These are phyloP conservation scores for Lentinula novae-zelandiae DNA, from an alignment of 1,284 basidiomycete species.

Conservation along the genomic window DNA sequence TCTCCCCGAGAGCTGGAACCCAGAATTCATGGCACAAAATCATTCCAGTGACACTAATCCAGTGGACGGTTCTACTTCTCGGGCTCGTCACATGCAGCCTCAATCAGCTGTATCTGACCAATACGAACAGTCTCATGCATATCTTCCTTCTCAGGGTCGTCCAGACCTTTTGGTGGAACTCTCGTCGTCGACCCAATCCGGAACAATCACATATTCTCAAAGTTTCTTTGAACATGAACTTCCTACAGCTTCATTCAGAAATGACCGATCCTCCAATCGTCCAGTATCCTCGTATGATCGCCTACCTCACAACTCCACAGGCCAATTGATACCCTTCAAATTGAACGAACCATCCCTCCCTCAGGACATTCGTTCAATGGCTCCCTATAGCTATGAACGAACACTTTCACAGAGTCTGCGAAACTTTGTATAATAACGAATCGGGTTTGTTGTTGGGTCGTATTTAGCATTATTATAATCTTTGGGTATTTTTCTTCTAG, in stretches of 20 bases:
- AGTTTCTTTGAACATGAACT: neutral
- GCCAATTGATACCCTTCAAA: neutral
- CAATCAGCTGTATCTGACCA: neutral
- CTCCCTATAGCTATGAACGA: slow-evolving; percentile 2
- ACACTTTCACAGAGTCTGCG: slow-evolving; percentile 1
- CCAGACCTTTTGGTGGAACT: neutral
- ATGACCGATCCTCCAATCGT: neutral
- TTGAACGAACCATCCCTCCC: neutral
- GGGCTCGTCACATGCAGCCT: neutral
- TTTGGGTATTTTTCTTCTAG: no score
- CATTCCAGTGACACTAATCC: neutral
- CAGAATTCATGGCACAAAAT: neutral
- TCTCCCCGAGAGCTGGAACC: neutral
- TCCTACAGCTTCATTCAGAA: no score
- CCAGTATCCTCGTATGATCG: neutral
- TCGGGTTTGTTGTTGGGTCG: neutral
- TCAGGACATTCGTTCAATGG: neutral
- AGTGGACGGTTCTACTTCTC: neutral
- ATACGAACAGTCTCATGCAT: neutral
- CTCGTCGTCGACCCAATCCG: neutral
- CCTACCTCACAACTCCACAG: neutral
- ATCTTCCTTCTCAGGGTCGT: no score
- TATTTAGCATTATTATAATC: no score
- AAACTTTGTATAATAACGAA: neutral
- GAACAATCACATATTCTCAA: neutral